Conservation (phyloP, 1,139 yeast genomes). For the Magnusiomyces ingens region DNA sequence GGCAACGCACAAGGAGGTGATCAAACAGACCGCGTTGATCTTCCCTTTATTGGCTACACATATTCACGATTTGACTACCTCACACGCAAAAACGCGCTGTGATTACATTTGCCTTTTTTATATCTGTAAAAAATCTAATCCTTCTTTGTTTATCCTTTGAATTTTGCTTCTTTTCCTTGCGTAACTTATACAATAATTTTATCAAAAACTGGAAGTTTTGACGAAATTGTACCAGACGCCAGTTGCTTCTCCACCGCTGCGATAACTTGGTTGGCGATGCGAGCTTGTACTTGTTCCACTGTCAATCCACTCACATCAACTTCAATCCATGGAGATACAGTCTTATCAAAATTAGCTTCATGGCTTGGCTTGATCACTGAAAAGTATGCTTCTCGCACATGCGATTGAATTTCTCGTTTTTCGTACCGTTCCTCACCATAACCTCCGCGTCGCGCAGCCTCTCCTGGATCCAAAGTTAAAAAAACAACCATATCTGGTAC, state of each 20-base stretch:
- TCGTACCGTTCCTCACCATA: conserved; percentile 95
- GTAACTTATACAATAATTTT: background rate
- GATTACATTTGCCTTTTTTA: conserved; percentile 15
- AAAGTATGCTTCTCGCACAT: conserved; percentile 37
- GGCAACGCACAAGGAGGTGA: conserved; percentile 30
- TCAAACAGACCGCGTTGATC: conserved; percentile 76
- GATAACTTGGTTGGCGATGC: background rate
- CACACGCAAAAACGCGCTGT: conserved; percentile 78
- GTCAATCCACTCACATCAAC: background rate
- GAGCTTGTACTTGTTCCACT: background rate
- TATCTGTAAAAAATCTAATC: background rate
- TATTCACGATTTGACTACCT: conserved; percentile 89
- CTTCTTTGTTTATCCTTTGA: background rate
- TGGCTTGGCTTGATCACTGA: background rate
- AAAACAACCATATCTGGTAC: conserved; percentile 81
- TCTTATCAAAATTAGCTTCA: background rate
- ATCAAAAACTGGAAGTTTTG: background rate
- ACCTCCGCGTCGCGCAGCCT: conserved; percentile 57
- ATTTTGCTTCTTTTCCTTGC: background rate
- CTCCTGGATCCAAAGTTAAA: conserved; percentile 50
- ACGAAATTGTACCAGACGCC: background rate
- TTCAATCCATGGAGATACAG: conserved; percentile 4
- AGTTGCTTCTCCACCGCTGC: background rate
- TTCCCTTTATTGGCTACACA: conserved; percentile 96
- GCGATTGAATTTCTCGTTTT: conserved; percentile 57